Evolutionary conservation across 2,329 filamentous ascomycete genomes (phyloP).

Genomic region (Ophiosphaerella korrae): DNA sequence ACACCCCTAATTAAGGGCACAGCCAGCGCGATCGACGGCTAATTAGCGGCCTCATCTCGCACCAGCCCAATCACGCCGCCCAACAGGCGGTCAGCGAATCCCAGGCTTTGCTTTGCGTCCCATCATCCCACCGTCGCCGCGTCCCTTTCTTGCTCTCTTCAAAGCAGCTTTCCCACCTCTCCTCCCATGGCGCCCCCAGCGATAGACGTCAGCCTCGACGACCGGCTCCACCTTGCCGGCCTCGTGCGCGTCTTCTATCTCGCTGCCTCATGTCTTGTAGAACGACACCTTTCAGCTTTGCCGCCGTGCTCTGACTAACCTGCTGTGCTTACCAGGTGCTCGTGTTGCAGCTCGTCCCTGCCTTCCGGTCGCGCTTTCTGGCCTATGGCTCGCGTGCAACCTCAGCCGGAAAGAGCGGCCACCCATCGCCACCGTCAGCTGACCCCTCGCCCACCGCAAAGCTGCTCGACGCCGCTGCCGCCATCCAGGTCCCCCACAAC

Average conservation of each 20-base stretch:
- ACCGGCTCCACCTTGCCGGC: constrained; percentile 20
- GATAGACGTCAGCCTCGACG: constrained; percentile 6
- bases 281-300: constrained; percentile 33
- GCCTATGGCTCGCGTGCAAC: constrained; percentile 63
- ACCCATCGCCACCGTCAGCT: constrained; percentile 1
- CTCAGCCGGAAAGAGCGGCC: constrained; percentile 5
- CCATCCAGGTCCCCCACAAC: constrained; percentile 74
- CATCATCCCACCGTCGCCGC: constrained; percentile 24
- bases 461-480: constrained; percentile 58
- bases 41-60: constrained; percentile 10
- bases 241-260: constrained; percentile 46
- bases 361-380: constrained; percentile 62
- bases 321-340: constrained; percentile 53
- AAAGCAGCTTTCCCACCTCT: not conserved
- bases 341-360: constrained; percentile 56
- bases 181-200: constrained; percentile 8
- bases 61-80: not conserved
- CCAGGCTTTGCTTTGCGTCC: not conserved
- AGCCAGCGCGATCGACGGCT: constrained; percentile 16
- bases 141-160: not conserved
- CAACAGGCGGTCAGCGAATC: not conserved
- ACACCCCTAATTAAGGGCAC: constrained; percentile 5
- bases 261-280: constrained; percentile 47
- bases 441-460: constrained; percentile 16
- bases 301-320: constrained; percentile 26